Percentiles rank a stretch among this genome's conserved stretches.
phyloP scores from a whole-genome alignment of 345 rosid species.

The Clausena lansium region DNA sequence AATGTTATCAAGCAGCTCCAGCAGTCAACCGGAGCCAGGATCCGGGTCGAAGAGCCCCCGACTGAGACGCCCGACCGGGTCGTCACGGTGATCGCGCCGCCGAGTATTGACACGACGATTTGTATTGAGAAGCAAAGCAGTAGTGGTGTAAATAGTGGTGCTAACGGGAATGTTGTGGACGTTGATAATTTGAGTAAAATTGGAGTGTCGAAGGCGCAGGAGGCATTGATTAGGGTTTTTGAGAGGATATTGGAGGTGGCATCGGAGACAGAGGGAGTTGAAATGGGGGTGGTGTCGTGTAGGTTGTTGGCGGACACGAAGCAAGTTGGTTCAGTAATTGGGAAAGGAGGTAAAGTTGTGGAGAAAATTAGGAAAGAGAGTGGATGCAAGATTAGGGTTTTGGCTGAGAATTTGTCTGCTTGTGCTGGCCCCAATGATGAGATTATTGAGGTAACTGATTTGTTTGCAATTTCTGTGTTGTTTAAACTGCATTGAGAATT shows the following conservation, averaged over 20 bases:
- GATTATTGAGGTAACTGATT: constrained; percentile 64
- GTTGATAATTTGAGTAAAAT: constrained; percentile 18
- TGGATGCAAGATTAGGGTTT: constrained; percentile 64
- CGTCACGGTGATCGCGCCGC: constrained; percentile 50
- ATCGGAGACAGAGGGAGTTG: constrained; percentile 39
- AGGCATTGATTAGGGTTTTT: constrained; percentile 71
- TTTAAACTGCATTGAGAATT: background rate
- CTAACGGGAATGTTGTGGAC: constrained; percentile 9
- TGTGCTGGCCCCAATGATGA: constrained; percentile 68
- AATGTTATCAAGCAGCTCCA: constrained; percentile 75
- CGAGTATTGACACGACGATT: constrained; percentile 23
- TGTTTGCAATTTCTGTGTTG: background rate
- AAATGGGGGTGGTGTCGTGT: constrained; percentile 55
- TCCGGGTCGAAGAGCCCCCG: constrained; percentile 77
- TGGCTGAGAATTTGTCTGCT: constrained; percentile 62
- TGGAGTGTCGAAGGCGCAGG: constrained; percentile 77
- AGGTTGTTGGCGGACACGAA: constrained; percentile 65
- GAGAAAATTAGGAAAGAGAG: constrained; percentile 75
- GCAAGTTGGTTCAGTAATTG: constrained; percentile 78
- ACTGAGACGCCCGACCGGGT: constrained; percentile 64
- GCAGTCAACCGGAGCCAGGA: constrained; percentile 67
- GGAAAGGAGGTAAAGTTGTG: constrained; percentile 85
- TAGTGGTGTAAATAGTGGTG: constrained; percentile 2
- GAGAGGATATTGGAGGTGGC: constrained; percentile 72
- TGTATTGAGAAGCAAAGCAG: background rate